Evolutionary conservation across 306 rosid genomes (phyloP).

Genomic region (Trifolium repens): DNA sequence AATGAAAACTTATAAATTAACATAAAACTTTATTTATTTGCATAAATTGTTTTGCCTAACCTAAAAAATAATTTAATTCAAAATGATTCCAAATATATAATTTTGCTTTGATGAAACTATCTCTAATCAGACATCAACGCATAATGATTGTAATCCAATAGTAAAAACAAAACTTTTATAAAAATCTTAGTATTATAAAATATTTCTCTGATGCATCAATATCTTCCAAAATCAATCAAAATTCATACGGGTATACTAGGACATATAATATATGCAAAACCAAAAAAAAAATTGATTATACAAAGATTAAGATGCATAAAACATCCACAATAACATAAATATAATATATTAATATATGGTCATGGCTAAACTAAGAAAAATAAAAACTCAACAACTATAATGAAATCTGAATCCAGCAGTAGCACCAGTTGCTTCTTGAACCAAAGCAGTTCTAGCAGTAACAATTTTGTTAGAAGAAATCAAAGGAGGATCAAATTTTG

Average conservation of each 20-base stretch:
- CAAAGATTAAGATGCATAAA: not conserved
- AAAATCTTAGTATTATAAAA: not conserved
- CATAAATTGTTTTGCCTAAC: too few species aligned
- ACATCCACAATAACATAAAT: not conserved
- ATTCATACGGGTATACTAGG: not conserved
- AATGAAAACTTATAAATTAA: too few species aligned
- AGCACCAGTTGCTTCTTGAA: conserved; percentile 51
- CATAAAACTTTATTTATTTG: too few species aligned
- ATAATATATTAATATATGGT: not conserved
- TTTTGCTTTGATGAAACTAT: too few species aligned
- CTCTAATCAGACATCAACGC: not conserved
- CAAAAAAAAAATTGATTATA: not conserved
- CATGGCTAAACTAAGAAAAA: not conserved
- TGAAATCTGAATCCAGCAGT: conserved; percentile 29
- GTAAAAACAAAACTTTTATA: not conserved
- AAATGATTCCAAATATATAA: too few species aligned
- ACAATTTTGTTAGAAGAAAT: conserved; percentile 61
- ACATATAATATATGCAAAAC: conserved; percentile 3
- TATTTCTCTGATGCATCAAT: not conserved
- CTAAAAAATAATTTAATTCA: too few species aligned
- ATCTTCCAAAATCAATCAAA: not conserved
- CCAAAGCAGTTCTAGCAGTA: conserved; percentile 74
- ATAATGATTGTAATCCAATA: not conserved
- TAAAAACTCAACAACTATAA: not conserved
- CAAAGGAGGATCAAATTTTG: conserved; percentile 74